Evolutionary conservation across 352 stramenopile genomes (phyloP).

Genomic region (Peronospora farinosa): DNA sequence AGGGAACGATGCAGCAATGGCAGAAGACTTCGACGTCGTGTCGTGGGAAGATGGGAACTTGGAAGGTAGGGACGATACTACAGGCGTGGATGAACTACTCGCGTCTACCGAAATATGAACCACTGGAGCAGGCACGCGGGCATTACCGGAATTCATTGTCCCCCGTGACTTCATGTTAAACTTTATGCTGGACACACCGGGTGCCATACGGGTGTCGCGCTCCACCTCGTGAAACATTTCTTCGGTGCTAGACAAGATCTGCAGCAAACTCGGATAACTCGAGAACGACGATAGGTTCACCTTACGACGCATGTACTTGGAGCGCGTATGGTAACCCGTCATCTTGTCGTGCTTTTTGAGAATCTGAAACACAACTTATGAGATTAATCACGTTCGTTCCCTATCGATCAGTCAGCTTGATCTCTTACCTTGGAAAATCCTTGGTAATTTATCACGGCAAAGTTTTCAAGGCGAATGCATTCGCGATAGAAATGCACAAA

Average conservation of each 20-base stretch:
- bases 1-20: conserved; percentile 35
- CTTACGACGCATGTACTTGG: conserved; percentile 82
- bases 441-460: conserved; percentile 82
- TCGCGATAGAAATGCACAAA: conserved; percentile 82
- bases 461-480: conserved; percentile 77
- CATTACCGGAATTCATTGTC: neutral
- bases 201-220: conserved; percentile 42
- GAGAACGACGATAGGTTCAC: conserved; percentile 76
- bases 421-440: conserved; percentile 68
- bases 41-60: conserved; percentile 40
- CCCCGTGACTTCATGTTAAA: conserved; percentile 35
- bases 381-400: neutral
- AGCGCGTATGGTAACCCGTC: conserved; percentile 77
- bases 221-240: conserved; percentile 78
- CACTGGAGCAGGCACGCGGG: conserved; percentile 16
- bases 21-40: conserved; percentile 38
- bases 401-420: neutral
- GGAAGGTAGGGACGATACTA: conserved; percentile 10
- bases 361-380: conserved; percentile 32
- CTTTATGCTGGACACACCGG: conserved; percentile 44
- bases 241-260: conserved; percentile 69
- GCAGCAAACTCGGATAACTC: conserved; percentile 66
- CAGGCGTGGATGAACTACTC: conserved; percentile 30
- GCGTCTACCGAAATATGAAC: conserved; percentile 13
- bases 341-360: conserved; percentile 84